Evolutionary conservation across 2,329 filamentous ascomycete genomes (phyloP).

Genomic region (Alternaria novae-zelandiae): DNA sequence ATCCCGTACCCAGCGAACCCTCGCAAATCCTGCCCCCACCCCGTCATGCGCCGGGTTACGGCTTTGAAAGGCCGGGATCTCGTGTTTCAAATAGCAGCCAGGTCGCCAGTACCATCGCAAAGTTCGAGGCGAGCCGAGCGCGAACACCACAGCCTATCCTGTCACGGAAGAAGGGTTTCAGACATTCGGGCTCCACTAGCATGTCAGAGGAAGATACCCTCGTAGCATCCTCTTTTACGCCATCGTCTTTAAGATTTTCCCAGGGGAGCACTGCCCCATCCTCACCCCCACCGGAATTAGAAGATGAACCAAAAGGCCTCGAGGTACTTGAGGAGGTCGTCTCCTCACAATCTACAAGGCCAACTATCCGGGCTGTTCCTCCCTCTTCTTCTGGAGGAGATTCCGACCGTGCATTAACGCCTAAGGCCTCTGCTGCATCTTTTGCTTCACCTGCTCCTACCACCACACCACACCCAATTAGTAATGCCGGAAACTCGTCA

Average conservation of each 20-base stretch:
- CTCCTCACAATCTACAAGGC: conserved; percentile 22
- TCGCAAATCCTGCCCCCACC: conserved; percentile 50
- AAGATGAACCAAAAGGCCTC: conserved; percentile 38
- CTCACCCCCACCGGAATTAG: conserved; percentile 41
- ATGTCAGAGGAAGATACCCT: conserved; percentile 49
- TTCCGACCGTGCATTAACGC: conserved; percentile 44
- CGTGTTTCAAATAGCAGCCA: conserved; percentile 49
- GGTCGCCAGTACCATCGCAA: conserved; percentile 49
- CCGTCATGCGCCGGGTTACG: conserved; percentile 46
- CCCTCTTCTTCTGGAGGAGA: conserved; percentile 46
- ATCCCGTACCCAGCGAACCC: conserved; percentile 48
- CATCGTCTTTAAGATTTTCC: conserved; percentile 48
- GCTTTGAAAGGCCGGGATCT: conserved; percentile 47
- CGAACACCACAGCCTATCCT: conserved; percentile 43
- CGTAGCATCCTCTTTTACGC: conserved; percentile 44
- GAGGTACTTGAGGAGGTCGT: conserved; percentile 45
- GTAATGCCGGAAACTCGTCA: conserved; percentile 39
- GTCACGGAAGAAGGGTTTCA: conserved; percentile 41
- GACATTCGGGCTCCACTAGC: conserved; percentile 48
- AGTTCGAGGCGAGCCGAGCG: conserved; percentile 43
- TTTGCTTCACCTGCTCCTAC: conserved; percentile 41
- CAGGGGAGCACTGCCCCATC: conserved; percentile 49
- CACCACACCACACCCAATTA: conserved; percentile 28
- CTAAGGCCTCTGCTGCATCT: conserved; percentile 45
- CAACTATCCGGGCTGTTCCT: conserved; percentile 48